Percentiles rank a stretch among this genome's conserved stretches.
Conservation (phyloP, 169 alveolate species). For the Plasmodium falciparum region DNA sequence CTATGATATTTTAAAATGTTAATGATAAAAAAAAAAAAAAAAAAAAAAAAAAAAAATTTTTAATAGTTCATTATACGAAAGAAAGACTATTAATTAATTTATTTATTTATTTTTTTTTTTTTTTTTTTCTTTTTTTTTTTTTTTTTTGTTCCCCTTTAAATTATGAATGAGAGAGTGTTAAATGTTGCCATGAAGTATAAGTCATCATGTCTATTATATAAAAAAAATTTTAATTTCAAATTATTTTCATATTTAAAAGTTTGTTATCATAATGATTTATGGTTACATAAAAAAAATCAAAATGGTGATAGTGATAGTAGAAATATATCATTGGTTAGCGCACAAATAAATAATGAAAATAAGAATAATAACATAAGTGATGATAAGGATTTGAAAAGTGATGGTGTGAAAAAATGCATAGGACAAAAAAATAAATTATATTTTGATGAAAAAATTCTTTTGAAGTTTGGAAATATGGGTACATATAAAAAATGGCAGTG, state of each 20-base stretch:
- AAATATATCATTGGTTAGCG: background rate
- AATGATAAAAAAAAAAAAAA: too few relatives aligned
- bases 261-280: background rate
- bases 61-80: too few relatives aligned
- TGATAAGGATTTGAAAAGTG: background rate
- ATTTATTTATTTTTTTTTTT: too few relatives aligned
- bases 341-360: conserved; percentile 12
- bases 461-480: background rate
- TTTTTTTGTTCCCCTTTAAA: conserved; percentile 4
- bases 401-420: background rate
- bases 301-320: background rate
- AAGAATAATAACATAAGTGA: conserved; percentile 5
- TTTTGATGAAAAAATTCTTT: background rate
- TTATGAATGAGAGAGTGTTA: conserved; percentile 64
- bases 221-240: conserved; percentile 9
- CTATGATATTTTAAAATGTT: too few relatives aligned
- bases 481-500: background rate
- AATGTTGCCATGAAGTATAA: conserved; percentile 31
- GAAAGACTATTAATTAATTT: too few relatives aligned
- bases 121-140: conserved; percentile 9
- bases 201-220: conserved; percentile 65
- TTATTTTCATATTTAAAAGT: conserved; percentile 25
- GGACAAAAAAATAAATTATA: background rate
- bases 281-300: conserved; percentile 6
- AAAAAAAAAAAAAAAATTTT: too few relatives aligned